These are phyloP conservation scores for Alternaria sp. DNA, from an alignment of 2,329 filamentous ascomycete species.

Conservation along the genomic window DNA sequence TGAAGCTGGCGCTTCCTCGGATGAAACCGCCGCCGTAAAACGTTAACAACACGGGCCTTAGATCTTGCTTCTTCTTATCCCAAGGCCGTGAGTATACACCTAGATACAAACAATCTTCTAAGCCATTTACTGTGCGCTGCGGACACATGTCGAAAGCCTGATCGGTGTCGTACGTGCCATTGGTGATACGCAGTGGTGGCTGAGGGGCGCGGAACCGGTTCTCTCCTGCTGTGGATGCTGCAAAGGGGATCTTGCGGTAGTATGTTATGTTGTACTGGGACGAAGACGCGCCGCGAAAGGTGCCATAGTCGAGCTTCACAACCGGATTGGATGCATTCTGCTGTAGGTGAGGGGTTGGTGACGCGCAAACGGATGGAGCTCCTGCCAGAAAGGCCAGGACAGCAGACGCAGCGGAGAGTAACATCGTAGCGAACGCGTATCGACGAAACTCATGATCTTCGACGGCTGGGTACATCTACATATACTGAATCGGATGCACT, in stretches of 20 bases:
- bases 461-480: background rate
- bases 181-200: slow-evolving; percentile 59
- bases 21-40: slow-evolving; percentile 72
- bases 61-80: slow-evolving; percentile 47
- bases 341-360: slow-evolving; percentile 10
- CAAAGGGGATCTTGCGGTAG: slow-evolving; percentile 69
- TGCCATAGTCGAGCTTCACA: slow-evolving; percentile 48
- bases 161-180: slow-evolving; percentile 64
- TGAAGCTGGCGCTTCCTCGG: slow-evolving; percentile 64
- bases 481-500: background rate
- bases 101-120: slow-evolving; percentile 70
- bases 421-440: slow-evolving; percentile 19
- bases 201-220: slow-evolving; percentile 71
- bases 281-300: slow-evolving; percentile 63
- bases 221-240: slow-evolving; percentile 64
- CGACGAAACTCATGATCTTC: background rate
- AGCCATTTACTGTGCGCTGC: slow-evolving; percentile 63
- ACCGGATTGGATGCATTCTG: slow-evolving; percentile 27
- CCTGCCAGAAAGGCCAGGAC: slow-evolving; percentile 17
- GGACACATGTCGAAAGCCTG: slow-evolving; percentile 67
- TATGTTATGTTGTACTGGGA: slow-evolving; percentile 65
- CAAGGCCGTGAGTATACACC: slow-evolving; percentile 69
- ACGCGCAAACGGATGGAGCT: slow-evolving; percentile 16
- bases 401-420: slow-evolving; percentile 10
- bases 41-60: slow-evolving; percentile 66